A percentile compares a stretch with the other conserved stretches of the same genome.
These are phyloP conservation scores for Dryadomyces quercus-mongolicae DNA, from an alignment of 2,329 filamentous ascomycete genomes.

Conservation along the genomic window DNA sequence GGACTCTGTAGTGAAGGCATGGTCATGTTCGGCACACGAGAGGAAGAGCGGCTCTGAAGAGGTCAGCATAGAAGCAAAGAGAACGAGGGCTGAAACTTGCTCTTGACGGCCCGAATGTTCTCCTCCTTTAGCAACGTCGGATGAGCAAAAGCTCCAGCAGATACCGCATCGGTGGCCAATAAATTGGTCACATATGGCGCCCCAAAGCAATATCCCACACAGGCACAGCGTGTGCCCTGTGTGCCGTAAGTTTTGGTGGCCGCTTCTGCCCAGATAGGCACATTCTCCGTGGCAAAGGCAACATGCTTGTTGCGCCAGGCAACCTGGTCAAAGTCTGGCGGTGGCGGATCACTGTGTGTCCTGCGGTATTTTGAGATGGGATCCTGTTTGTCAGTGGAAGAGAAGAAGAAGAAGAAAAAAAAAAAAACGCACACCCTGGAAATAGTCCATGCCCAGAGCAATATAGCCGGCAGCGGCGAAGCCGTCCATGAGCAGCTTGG, in stretches of 20 bases:
- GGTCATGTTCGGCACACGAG: slow-evolving; percentile 31
- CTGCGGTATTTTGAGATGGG: slow-evolving; percentile 18
- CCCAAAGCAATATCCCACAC: slow-evolving; percentile 29
- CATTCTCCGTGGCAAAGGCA: slow-evolving; percentile 26
- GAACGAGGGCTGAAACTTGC: slow-evolving; percentile 14
- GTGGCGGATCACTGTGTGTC: slow-evolving; percentile 15
- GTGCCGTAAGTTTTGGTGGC: slow-evolving; percentile 24
- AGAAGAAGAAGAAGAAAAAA: not conserved
- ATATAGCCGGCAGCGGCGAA: slow-evolving; percentile 12
- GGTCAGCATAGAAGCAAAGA: not conserved
- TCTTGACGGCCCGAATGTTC: slow-evolving; percentile 26
- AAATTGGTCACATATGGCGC: slow-evolving; percentile 31
- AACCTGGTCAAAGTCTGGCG: slow-evolving; percentile 31
- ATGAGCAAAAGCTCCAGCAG: slow-evolving; percentile 36
- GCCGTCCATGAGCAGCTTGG: slow-evolving; percentile 14
- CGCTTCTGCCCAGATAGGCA: slow-evolving; percentile 30
- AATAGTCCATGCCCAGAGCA: slow-evolving; percentile 13
- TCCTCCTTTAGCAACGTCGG: slow-evolving; percentile 35
- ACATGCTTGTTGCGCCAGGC: slow-evolving; percentile 35
- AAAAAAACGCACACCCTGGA: slow-evolving; percentile 7
- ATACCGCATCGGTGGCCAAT: slow-evolving; percentile 22
- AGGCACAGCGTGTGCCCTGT: slow-evolving; percentile 23
- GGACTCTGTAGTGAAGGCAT: slow-evolving; percentile 25
- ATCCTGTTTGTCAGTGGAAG: slow-evolving; percentile 13
- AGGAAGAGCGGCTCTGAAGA: slow-evolving; percentile 28